phyloP scores from a whole-genome alignment of 805 yeast genomes.

The Candida ipomoeae region DNA sequence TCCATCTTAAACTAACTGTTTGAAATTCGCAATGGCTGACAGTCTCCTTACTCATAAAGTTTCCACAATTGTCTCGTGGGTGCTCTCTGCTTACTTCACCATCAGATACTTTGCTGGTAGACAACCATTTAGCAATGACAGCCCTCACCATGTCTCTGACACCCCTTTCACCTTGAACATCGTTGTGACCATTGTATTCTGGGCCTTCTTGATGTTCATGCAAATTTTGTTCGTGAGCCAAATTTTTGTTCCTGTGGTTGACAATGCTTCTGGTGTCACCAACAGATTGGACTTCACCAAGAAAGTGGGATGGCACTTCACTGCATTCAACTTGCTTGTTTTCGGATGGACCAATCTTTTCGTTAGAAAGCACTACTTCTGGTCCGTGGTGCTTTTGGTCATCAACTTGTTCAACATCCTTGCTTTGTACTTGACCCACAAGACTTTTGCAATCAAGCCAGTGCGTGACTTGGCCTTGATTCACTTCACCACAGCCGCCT shows the following conservation, averaged over 20 bases:
- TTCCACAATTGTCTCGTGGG: conserved; percentile 50
- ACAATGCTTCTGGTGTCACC: conserved; percentile 12
- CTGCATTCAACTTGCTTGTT: conserved; percentile 54
- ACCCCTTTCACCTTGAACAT: conserved; percentile 70
- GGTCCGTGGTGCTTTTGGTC: conserved; percentile 55
- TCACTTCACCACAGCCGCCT: conserved; percentile 62
- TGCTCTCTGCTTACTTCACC: conserved; percentile 53
- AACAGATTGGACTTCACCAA: conserved; percentile 26
- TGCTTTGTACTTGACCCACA: conserved; percentile 52
- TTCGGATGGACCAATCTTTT: conserved; percentile 65
- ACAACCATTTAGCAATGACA: conserved; percentile 41
- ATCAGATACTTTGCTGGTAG: conserved; percentile 56
- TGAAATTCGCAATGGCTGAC: conserved; percentile 4
- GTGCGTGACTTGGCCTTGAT: conserved; percentile 50
- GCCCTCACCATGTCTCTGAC: conserved; percentile 48
- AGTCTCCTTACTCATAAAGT: conserved; percentile 33
- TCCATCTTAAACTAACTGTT: background rate
- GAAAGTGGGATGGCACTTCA: conserved; percentile 58
- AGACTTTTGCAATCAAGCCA: conserved; percentile 54
- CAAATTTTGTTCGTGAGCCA: conserved; percentile 52
- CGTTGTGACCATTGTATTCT: conserved; percentile 48
- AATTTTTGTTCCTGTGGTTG: conserved; percentile 35
- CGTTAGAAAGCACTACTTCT: conserved; percentile 52
- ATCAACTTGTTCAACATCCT: conserved; percentile 58
- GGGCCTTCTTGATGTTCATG: conserved; percentile 50